Base-by-base conservation (phyloP, 805 yeast genomes). In the Saccharomycopsis sp. region DNA sequence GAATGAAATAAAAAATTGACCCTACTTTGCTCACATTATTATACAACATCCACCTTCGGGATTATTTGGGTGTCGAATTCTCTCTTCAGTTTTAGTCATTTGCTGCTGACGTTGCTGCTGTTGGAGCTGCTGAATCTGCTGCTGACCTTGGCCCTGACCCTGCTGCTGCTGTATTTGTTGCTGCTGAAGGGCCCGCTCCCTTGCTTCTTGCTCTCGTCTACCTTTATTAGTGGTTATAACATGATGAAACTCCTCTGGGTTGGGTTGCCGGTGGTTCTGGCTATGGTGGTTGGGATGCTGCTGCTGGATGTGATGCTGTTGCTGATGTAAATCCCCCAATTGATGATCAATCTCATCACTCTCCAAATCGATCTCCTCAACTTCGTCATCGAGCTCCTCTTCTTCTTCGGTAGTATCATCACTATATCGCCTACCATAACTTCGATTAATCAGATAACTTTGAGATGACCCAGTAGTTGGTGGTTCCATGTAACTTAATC, bases 61-160 rank as follows among this genome's bases (percentile, higher is more conserved):
- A n/a, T n/a, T 21, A 19, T 35, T 14, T 9, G 8, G 29, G 29
- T 13, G 9, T 27, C 29, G 11, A 27, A 21, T 21, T 23, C 13
- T n/a, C 7, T 34, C 11, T 11, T 7, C 5, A n/a, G n/a, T n/a
- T n/a, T n/a, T n/a, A n/a, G n/a, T n/a, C n/a, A n/a, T n/a, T n/a
- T n/a, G 20, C 27, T 38, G 47, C 33, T 43, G 41, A 55, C 51
- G 51, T 34, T 47, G 55, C 23, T 38, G 51, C 20, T 41, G 51
- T 35, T 38, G 48, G 11, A 38, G 51, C 32, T 31, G 27, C 17
- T 41, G 41, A 21, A n/a, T 29, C 14, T 29, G 47, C 31, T 27
- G 31, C 31, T 13, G 38, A 33, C 31, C 31, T 11, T 11, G 31
- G 11, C 31, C 31, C 13, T 11, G 31, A 27, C 31, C 31, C 31